Base-by-base conservation (phyloP, 2,329 filamentous ascomycete species). In the Neodidymelliopsis sp. region DNA sequence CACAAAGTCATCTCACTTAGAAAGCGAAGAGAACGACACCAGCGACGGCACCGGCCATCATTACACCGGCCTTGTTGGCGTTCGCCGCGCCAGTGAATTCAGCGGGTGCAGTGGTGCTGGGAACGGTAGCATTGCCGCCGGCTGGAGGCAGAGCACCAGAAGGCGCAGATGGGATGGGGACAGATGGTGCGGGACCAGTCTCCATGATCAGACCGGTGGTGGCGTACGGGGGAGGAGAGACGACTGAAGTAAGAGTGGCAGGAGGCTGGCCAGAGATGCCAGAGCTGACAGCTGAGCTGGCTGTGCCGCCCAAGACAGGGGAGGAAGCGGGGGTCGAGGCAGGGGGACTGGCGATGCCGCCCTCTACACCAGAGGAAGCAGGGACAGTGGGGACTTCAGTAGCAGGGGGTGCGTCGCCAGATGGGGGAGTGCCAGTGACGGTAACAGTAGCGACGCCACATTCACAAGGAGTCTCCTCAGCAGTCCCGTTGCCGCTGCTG, bases 11-110 rank as follows among this genome's bases (percentile, higher is more conserved):
- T 11, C n/a, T 31, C 6, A 13, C 30, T 41, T 67, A 71, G 29
- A 67, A 65, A 34, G 57, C 62, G 13, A 70, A 44, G 30, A 71
- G 31, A 16, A 59, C 52, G 2, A 59, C 56, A 43, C 59, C 67
- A 9, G 56, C 59, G 12, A 63, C 49, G 10, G 59, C 54, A 38
- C 57, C 62, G 8, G 64, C 37, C 23, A 70, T 19, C 8, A 60
- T 51, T 10, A 59, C 56, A 13, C 57, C 54, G n/a, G 57, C 58
- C 51, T 59, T 62, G 52, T 58, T 56, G 7, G 51, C 52, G 40
- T 45, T 59, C 1, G 69, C 68, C 5, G 62, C 65, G 38, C 66
- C 67, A 13, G 63, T 63, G 51, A 70, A 70, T 33, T 67, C 19
- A 13, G 59, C 53, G 1, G 56, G 44, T 4, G 65, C 59, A 12